Evolutionary conservation across 176 grass and related monocot genomes (phyloP).

Genomic region (Tillandsia leiboldiana): DNA sequence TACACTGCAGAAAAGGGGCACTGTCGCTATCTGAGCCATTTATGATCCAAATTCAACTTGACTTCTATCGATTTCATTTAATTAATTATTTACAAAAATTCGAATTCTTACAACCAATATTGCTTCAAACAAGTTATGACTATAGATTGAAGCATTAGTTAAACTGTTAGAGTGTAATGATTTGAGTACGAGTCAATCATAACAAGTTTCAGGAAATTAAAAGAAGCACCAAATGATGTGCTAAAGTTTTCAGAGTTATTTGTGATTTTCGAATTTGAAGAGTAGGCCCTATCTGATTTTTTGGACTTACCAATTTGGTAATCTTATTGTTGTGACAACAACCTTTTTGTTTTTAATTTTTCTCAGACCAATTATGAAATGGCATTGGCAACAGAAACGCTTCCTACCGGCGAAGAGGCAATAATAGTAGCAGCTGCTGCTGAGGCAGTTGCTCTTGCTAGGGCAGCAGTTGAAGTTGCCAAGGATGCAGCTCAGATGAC

Average conservation of each 20-base stretch:
- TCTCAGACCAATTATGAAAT: conserved; percentile 28
- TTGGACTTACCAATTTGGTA: background rate
- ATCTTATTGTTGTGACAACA: background rate
- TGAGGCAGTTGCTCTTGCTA: conserved; percentile 79
- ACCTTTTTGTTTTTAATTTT: background rate
- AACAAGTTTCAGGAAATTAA: too few relatives aligned
- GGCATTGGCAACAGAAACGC: conserved; percentile 34
- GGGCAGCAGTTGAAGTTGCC: conserved; percentile 65
- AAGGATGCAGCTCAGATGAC: conserved; percentile 52
- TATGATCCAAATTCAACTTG: too few relatives aligned
- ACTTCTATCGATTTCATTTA: too few relatives aligned
- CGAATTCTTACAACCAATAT: too few relatives aligned
- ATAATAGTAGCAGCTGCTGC: conserved; percentile 65
- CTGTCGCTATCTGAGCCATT: too few relatives aligned
- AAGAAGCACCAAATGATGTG: too few relatives aligned
- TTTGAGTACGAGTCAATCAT: too few relatives aligned
- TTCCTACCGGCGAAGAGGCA: conserved; percentile 48
- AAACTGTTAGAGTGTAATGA: background rate
- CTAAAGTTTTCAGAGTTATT: too few relatives aligned
- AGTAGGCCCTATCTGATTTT: background rate
- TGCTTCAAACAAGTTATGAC: background rate
- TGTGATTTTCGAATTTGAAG: too few relatives aligned
- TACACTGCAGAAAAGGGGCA: too few relatives aligned
- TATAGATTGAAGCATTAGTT: background rate
- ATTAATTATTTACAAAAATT: too few relatives aligned